Base-by-base conservation (phyloP, 352 stramenopile genomes). In the Globisporangium parvum region DNA sequence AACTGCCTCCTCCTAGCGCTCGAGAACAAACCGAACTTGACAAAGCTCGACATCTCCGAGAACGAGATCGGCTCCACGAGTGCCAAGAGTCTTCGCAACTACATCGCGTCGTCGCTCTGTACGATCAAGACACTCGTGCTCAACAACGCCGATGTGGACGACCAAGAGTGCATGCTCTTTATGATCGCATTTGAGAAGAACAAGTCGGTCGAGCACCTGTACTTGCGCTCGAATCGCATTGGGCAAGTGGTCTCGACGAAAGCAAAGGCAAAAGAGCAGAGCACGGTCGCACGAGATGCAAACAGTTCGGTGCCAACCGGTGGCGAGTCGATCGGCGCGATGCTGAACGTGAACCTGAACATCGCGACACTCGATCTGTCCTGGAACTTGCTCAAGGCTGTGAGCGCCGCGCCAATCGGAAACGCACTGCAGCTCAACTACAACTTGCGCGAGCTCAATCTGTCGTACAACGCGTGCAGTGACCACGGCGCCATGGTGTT, bases 301-400 rank as follows among this genome's bases (percentile, higher is more conserved):
- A 57, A 23, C 9, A 63, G 24, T 26, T 24, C 10, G 14, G 10
- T 70, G 12, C 52, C 62, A 2, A 88, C 81, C 0, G 87, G 85
- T 2, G 84, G 84, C 0, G 83, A 95, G 59, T 77, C 84, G 8
- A 68, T 95, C 14, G 87, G 75, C 3, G 58, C 67, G 12, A 94
- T 95, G 85, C 70, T 96, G 15, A 79, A 74, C n/a, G 71, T 80
- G 2, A 96, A 96, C 55, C 40, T 83, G 2, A 85, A 68, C 2
- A 75, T 96, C 17, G 65, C 70, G 40, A 60, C 77, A 6, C 63
- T 96, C 3, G 80, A 94, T 59, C 41, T 96, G n/a, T 88, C 78
- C 26, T 96, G 87, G 87, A 96, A 96, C 55, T 71, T 80, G 45
- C 60, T 96, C 6, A 77, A 74, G 9, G 61, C 75, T 28, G 56